These are phyloP conservation scores for Parietaria judaica DNA, from an alignment of 306 rosid species.

Conservation along the genomic window DNA sequence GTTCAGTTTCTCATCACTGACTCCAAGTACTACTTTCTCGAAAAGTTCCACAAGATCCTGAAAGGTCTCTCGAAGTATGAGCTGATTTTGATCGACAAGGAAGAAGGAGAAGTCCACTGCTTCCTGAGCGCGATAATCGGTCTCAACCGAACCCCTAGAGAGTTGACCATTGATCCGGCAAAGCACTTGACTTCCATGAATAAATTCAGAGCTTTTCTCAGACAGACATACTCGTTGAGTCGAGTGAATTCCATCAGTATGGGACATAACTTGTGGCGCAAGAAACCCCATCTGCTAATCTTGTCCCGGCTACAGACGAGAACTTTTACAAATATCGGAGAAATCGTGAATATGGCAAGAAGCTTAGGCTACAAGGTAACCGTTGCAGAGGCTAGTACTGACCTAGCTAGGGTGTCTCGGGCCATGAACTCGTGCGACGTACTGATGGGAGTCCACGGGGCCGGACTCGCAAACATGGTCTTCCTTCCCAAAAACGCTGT, in stretches of 20 bases:
- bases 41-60: constrained; percentile 40
- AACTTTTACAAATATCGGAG: constrained; percentile 47
- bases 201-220: constrained; percentile 58
- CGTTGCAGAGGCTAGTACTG: constrained; percentile 37
- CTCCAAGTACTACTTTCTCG: constrained; percentile 36
- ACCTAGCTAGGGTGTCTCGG: constrained; percentile 39
- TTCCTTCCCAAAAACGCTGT: constrained; percentile 79
- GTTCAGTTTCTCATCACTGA: constrained; percentile 59
- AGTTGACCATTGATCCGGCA: constrained; percentile 53
- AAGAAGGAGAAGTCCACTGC: constrained; percentile 49
- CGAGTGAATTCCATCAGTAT: constrained; percentile 34
- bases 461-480: constrained; percentile 81
- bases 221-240: constrained; percentile 47
- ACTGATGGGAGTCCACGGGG: constrained; percentile 89
- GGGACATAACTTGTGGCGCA: constrained; percentile 11
- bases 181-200: constrained; percentile 51
- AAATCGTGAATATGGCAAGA: constrained; percentile 46
- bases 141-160: constrained; percentile 46
- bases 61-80: constrained; percentile 49
- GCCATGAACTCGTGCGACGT: constrained; percentile 81
- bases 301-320: constrained; percentile 57
- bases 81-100: constrained; percentile 45
- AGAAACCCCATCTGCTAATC: constrained; percentile 59
- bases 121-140: constrained; percentile 64
- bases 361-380: constrained; percentile 53